Conservation (phyloP, 2,329 filamentous ascomycete species). For the Colletotrichum tropicicola region DNA sequence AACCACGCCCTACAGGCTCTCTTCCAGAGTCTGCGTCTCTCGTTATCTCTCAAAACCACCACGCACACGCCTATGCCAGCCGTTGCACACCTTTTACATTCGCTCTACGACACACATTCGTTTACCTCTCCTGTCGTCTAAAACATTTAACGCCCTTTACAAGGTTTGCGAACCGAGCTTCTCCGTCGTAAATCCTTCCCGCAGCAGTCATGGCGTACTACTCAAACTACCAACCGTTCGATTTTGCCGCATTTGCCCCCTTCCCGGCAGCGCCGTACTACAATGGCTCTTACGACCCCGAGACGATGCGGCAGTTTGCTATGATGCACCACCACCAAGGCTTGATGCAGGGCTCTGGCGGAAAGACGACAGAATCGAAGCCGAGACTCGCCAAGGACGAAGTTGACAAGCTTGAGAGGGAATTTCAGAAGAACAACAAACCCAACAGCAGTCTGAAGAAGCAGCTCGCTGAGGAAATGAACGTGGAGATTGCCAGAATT, state of each 20-base stretch:
- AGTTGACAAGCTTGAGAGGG: slow-evolving; percentile 66
- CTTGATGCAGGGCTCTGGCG: slow-evolving; percentile 9
- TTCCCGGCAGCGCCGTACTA: slow-evolving; percentile 22
- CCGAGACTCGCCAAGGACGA: slow-evolving; percentile 66
- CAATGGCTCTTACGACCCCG: slow-evolving; percentile 9
- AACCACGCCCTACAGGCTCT: background rate
- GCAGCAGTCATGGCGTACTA: slow-evolving; percentile 25
- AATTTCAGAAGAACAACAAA: slow-evolving; percentile 72
- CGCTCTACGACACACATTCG: slow-evolving; percentile 4
- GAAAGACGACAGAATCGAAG: slow-evolving; percentile 56
- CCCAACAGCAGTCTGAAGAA: slow-evolving; percentile 70
- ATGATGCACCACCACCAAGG: slow-evolving; percentile 32
- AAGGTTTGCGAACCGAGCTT: background rate
- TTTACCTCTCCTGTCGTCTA: background rate
- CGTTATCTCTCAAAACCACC: background rate
- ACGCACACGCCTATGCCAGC: slow-evolving; percentile 1
- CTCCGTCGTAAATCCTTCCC: no score
- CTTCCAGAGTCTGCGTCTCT: slow-evolving; percentile 1
- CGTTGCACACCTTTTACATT: background rate
- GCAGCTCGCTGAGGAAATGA: slow-evolving; percentile 67
- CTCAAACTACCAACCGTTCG: slow-evolving; percentile 22
- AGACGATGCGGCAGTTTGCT: slow-evolving; percentile 11
- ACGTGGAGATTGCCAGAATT: slow-evolving; percentile 70
- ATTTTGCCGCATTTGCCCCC: slow-evolving; percentile 12
- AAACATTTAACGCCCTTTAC: background rate